Conservation (phyloP, 768 basidiomycete genomes). For the Trametes coccinea region DNA sequence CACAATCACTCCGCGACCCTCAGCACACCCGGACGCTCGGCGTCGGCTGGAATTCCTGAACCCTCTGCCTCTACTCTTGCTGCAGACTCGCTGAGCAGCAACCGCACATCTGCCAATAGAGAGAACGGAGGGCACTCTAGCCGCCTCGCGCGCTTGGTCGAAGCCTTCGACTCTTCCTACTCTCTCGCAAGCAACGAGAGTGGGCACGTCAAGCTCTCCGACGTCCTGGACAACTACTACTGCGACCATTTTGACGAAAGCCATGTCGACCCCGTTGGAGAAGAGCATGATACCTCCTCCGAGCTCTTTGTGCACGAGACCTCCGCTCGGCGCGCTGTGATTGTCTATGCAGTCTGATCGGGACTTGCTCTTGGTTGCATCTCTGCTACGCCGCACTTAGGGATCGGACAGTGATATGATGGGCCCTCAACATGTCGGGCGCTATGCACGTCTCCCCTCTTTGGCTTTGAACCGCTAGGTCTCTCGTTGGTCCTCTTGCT, state of each 20-base stretch:
- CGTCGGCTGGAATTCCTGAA: not conserved
- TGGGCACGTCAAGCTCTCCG: slow-evolving; percentile 4
- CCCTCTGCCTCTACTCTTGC: not conserved
- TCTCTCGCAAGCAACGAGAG: slow-evolving; percentile 5
- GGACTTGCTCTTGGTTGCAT: not conserved
- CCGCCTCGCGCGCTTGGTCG: not conserved
- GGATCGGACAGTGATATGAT: no score
- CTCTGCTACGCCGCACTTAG: not conserved
- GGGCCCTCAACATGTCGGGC: no score
- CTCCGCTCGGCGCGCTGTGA: not conserved
- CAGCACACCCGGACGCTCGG: not conserved
- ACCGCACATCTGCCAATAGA: no score
- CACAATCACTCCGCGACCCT: not conserved
- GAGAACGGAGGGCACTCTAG: no score
- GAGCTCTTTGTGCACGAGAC: not conserved
- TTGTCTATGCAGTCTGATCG: not conserved
- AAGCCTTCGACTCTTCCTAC: slow-evolving; percentile 4
- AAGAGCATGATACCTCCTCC: not conserved
- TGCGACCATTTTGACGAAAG: not conserved
- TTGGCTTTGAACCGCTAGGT: not conserved
- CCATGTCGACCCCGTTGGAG: not conserved
- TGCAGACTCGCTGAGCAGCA: not conserved
- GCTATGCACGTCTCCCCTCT: no score
- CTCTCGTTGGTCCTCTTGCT: not conserved
- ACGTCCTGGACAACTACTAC: slow-evolving; percentile 9